phyloP scores from a whole-genome alignment of 805 yeast genomes.

The Starmerella bombi region DNA sequence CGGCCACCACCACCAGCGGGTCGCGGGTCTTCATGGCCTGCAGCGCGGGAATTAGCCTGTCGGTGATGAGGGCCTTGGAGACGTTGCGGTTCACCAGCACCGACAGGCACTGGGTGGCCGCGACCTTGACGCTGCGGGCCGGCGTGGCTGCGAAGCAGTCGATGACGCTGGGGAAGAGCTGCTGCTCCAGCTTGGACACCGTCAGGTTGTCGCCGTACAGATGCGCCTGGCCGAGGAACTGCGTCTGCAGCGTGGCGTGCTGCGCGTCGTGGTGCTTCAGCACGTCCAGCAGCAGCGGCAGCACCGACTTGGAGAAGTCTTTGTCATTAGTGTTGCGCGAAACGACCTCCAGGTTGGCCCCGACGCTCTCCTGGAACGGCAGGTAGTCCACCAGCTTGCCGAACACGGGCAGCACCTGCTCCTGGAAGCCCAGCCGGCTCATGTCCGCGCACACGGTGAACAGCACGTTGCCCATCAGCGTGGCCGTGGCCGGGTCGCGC shows the following conservation, averaged over 20 bases:
- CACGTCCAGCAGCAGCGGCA: conserved; percentile 33
- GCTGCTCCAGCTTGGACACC: conserved; percentile 57
- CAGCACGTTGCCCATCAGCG: conserved; percentile 15
- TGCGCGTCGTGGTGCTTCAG: conserved; percentile 24
- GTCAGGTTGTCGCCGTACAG: conserved; percentile 39
- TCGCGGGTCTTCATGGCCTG: conserved; percentile 66
- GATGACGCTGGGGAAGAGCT: conserved; percentile 60
- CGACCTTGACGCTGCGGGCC: conserved; percentile 61
- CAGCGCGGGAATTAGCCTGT: conserved; percentile 69
- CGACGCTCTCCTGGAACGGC: conserved; percentile 33
- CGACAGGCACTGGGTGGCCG: conserved; percentile 14
- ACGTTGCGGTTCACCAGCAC: conserved; percentile 26
- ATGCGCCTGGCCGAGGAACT: conserved; percentile 35
- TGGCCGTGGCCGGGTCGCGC: conserved; percentile 19
- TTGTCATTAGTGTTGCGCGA: conserved; percentile 38
- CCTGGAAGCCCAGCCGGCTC: conserved; percentile 68
- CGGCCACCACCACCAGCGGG: conserved; percentile 43
- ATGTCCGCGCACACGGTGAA: conserved; percentile 41
- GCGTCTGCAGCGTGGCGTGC: conserved; percentile 37
- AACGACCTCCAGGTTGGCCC: conserved; percentile 38
- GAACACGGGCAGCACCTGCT: conserved; percentile 42
- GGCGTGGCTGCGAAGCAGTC: conserved; percentile 73
- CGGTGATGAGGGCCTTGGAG: conserved; percentile 59
- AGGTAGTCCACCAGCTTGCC: conserved; percentile 29
- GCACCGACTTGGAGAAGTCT: conserved; percentile 38